These are phyloP conservation scores for Plasmodium gallinaceum DNA, from an alignment of 169 alveolate genomes.

Conservation along the genomic window DNA sequence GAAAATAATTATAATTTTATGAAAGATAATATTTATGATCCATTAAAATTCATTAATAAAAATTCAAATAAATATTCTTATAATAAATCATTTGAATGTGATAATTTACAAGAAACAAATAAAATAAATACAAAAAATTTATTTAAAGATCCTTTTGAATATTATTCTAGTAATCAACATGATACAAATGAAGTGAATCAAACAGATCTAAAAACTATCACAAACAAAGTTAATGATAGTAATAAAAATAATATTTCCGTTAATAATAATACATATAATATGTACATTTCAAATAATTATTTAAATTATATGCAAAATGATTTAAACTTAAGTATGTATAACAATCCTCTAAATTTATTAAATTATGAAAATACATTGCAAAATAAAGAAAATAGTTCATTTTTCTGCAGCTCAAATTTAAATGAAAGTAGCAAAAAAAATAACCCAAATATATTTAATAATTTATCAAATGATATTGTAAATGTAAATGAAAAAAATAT, in stretches of 20 bases:
- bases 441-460: no score
- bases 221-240: neutral
- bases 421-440: no score
- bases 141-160: conserved; percentile 55
- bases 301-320: no score
- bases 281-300: no score
- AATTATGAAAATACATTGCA: no score
- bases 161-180: conserved; percentile 1
- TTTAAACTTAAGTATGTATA: no score
- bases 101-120: conserved; percentile 6
- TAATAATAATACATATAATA: neutral
- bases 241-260: neutral
- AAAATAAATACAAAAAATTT: neutral
- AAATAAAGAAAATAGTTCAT: no score
- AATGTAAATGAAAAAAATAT: no score
- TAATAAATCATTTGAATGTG: neutral
- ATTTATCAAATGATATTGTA: no score
- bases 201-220: conserved; percentile 1
- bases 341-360: no score
- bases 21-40: neutral
- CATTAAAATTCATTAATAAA: neutral
- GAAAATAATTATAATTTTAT: neutral
- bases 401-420: no score
- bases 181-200: neutral
- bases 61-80: neutral